Evolutionary conservation across 2,329 filamentous ascomycete genomes (phyloP).

Genomic region (Zymoseptoria brevis): DNA sequence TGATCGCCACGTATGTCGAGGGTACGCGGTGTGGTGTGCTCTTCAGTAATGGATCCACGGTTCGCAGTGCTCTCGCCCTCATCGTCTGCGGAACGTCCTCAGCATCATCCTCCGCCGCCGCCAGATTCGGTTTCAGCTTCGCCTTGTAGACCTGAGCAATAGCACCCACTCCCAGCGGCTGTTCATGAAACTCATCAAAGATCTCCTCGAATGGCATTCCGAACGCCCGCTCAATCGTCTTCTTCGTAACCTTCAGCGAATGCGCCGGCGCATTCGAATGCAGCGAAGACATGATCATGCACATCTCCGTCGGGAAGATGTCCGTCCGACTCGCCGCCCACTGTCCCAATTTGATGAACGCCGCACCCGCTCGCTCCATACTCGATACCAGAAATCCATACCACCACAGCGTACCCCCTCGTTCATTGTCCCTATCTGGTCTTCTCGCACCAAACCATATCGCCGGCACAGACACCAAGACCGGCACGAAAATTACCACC

Average conservation of each 20-base stretch:
- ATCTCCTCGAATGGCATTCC: slow-evolving; percentile 78
- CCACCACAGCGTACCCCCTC: slow-evolving; percentile 85
- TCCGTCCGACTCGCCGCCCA: slow-evolving; percentile 96
- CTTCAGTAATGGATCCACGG: slow-evolving; percentile 80
- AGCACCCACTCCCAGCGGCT: slow-evolving; percentile 82
- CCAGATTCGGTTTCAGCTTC: slow-evolving; percentile 73
- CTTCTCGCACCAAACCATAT: slow-evolving; percentile 69
- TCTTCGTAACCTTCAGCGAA: slow-evolving; percentile 69
- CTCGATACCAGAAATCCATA: slow-evolving; percentile 76
- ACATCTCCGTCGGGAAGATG: slow-evolving; percentile 91
- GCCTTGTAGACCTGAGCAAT: slow-evolving; percentile 98
- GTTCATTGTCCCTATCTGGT: slow-evolving; percentile 61
- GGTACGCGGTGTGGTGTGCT: slow-evolving; percentile 77
- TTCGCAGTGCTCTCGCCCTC: slow-evolving; percentile 63
- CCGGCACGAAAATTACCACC: slow-evolving; percentile 80
- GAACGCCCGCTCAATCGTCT: slow-evolving; percentile 74
- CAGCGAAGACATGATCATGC: slow-evolving; percentile 83
- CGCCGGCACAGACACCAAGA: slow-evolving; percentile 68
- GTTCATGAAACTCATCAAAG: slow-evolving; percentile 90
- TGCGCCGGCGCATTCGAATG: slow-evolving; percentile 94
- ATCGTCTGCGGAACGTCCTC: slow-evolving; percentile 49
- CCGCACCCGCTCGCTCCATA: slow-evolving; percentile 90
- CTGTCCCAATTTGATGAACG: slow-evolving; percentile 98
- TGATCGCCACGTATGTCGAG: slow-evolving; percentile 87
- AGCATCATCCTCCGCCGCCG: slow-evolving; percentile 53